Conservation (phyloP, 805 yeast genomes). For the Schwanniomyces vanrijiae region DNA sequence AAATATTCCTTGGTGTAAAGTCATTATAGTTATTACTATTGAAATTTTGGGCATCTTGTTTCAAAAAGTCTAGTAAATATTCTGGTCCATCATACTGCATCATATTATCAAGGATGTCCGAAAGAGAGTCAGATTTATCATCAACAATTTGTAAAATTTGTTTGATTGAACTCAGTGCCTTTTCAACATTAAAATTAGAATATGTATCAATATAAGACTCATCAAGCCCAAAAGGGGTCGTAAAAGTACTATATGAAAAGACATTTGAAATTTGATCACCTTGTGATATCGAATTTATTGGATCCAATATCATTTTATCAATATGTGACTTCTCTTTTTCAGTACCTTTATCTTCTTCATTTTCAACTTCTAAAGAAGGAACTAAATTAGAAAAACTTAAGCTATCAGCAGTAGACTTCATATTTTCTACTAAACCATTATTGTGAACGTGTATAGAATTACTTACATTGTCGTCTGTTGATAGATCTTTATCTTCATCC, state of each 20-base stretch:
- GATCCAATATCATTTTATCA: no score
- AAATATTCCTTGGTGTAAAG: neutral
- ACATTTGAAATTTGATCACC: neutral
- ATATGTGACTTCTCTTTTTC: no score
- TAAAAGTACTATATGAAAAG: neutral
- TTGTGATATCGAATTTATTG: no score
- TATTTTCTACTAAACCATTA: no score
- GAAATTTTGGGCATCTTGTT: neutral
- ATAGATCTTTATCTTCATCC: neutral
- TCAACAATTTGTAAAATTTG: neutral
- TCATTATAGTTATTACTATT: neutral
- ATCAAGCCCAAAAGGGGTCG: neutral
- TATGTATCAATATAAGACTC: neutral
- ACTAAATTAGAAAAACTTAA: no score
- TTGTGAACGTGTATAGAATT: no score
- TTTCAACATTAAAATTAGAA: neutral
- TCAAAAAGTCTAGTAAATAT: neutral
- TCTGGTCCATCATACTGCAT: neutral
- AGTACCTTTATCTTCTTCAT: no score
- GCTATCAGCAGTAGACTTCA: no score
- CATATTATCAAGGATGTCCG: neutral
- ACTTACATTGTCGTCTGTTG: neutral
- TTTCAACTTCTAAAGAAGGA: no score
- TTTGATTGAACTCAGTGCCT: neutral
- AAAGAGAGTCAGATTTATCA: neutral